Evolutionary conservation across 2,329 filamentous ascomycete species (phyloP), one percentile per base, ranked within the genome.

Genomic region (Cladobotryum protrusum): DNA sequence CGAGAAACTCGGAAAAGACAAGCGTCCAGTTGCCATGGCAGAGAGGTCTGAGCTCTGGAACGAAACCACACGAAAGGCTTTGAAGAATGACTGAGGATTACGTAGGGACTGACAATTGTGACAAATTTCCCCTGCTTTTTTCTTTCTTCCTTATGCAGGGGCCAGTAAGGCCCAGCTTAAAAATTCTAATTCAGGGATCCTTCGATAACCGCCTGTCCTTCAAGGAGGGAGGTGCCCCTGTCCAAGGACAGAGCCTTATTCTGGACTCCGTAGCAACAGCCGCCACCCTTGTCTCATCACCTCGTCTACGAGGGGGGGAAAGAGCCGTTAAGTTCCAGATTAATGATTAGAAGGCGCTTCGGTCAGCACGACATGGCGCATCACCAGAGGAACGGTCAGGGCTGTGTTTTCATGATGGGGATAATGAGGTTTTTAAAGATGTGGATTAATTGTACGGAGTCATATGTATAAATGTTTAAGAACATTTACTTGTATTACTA

Each of bases 1-100:
- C 54, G 53, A 54, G 53, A 47, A 49, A 54, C 53, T 63, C 59
- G 61, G 59, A 47, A 54, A 52, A 29, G 24, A 29, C 24, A 2
- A 29, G 4, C 24, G 6, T 9, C 24, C 24, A 29, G 24, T 29
- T 29, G 24, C 24, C 24, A 29, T 29, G 24, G 24, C 24, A 29
- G 40, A 37, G 20, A 40, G 47, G 34, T 35, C 47, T 41, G 35
- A 45, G 47, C 47, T 40, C 47, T 41, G 47, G 47, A 49, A 49
- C 42, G 40, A 29, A 29, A 29, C 24, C 6, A 29, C 24, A 29
- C 41, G 33, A 48, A 19, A 42, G 19, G 35, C 46, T n/a, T n/a
- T 48, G 37, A 37, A 48, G 24, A 9, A 29, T 29, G 24, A 29
- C 24, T 29, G 24, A 29, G 35, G 9, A 37, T 37, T n/a, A 37